Percentiles rank a stretch among this genome's conserved stretches.
These are phyloP conservation scores for Mortierella sp. DNA, from an alignment of 371 early-diverging fungal genomes.

Conservation along the genomic window DNA sequence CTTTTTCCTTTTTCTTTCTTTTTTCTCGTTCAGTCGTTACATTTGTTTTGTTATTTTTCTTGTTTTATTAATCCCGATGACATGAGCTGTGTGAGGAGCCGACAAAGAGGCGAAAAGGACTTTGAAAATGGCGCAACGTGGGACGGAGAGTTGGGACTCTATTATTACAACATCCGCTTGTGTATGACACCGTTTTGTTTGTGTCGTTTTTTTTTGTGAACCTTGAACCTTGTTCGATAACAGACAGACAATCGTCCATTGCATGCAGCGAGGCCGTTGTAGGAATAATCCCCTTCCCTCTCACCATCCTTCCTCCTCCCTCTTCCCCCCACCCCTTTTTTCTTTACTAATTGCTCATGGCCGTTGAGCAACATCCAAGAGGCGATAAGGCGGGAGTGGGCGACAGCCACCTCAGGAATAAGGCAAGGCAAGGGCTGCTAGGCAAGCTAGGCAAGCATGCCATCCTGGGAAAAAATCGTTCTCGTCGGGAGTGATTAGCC, in stretches of 20 bases:
- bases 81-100: slow-evolving; percentile 13
- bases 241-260: slow-evolving; percentile 3
- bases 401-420: neutral
- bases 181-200: slow-evolving; percentile 10
- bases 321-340: neutral
- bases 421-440: neutral
- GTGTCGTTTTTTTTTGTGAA: slow-evolving; percentile 10
- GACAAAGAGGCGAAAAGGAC: slow-evolving; percentile 19
- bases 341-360: slow-evolving; percentile 4
- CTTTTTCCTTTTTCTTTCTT: neutral
- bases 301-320: neutral
- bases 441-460: slow-evolving; percentile 13
- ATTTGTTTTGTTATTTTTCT: neutral
- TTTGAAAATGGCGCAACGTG: slow-evolving; percentile 18
- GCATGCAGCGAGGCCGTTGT: slow-evolving; percentile 12
- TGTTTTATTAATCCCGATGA: slow-evolving; percentile 17
- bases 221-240: neutral
- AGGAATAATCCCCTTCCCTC: neutral
- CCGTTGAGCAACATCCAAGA: neutral
- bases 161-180: slow-evolving; percentile 15
- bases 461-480: slow-evolving; percentile 29
- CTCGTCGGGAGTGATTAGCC: slow-evolving; percentile 9
- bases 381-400: neutral
- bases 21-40: neutral
- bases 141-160: slow-evolving; percentile 14